Evolutionary conservation across 306 rosid species (phyloP), one percentile per base, ranked within the genome.

Genomic region (Casuarina glauca): DNA sequence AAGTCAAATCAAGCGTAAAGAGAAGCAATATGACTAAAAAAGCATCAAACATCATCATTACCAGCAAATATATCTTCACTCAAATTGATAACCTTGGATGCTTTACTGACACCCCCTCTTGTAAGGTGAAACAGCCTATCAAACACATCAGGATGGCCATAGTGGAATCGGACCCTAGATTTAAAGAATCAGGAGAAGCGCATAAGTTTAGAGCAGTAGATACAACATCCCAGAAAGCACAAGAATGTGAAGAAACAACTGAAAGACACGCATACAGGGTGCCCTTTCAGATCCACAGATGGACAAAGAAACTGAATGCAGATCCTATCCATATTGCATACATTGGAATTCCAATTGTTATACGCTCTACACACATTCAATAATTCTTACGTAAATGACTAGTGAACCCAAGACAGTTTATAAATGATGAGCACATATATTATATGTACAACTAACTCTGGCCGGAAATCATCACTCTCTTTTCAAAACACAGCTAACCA

Each of bases 61-160:
- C 98, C 98, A 70, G 98, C 98, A 86, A 94, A 94, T 68, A 94
- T 94, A 84, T 94, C 98, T 91, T 94, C 98, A 74, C 98, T 94
- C 93, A 94, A 81, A 82, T 94, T 94, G 83, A 94, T 92, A 88
- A 92, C 93, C 86, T 92, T 94, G 51, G 98, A 94, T 48, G 98
- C 98, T 88, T 94, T 94, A 83, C 98, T 92, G 52, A 94, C 86
- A 66, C 98, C 98, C 69, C 98, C 98, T 87, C 98, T 89, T 46
- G 97, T 88, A 72, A 94, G 97, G 83, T 94, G 98, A 75, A 94
- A 94, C 76, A 94, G 90, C 86, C 98, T 88, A 86, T 94, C 98
- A 74, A 94, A 94, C 81, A 94, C 93, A 82, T 94, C 98, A 0
- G 98, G 98, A 80, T 95, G 98, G n/a, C 98, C 98, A 84, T 92